phyloP scores from a whole-genome alignment of 2,329 filamentous ascomycete genomes.

The Fusarium armeniacum region DNA sequence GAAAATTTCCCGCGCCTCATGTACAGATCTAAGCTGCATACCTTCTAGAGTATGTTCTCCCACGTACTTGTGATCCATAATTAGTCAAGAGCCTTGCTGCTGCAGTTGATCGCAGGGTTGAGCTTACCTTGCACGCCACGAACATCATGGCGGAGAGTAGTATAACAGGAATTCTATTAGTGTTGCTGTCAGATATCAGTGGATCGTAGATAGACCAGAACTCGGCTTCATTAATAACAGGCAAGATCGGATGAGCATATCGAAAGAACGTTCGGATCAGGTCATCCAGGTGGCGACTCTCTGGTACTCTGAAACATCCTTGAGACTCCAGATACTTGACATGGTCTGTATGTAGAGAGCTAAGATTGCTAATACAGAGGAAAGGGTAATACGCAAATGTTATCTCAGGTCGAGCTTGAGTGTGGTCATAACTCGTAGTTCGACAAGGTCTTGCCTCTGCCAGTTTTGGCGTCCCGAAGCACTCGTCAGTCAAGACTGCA shows the following conservation, averaged over 20 bases:
- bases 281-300: neutral
- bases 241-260: constrained; percentile 5
- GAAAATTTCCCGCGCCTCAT: neutral
- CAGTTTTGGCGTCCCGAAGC: neutral
- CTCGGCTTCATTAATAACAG: constrained; percentile 5
- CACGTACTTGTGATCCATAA: neutral
- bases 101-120: rapidly evolving
- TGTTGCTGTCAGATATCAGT: neutral
- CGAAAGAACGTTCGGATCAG: neutral
- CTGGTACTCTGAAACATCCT: neutral
- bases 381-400: constrained; percentile 2
- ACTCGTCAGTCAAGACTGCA: neutral
- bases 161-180: neutral
- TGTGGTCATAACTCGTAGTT: neutral
- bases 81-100: neutral
- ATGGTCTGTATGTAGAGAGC: neutral
- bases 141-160: constrained; percentile 5
- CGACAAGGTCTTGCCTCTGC: neutral
- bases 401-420: neutral
- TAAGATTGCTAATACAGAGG: neutral
- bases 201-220: constrained; percentile 5
- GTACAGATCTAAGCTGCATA: neutral
- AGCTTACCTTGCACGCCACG: constrained; percentile 1
- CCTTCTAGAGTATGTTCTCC: neutral
- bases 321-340: constrained; percentile 1